These are phyloP conservation scores for Ophiocordyceps sinensis DNA, from an alignment of 2,329 filamentous ascomycete genomes.

Conservation along the genomic window DNA sequence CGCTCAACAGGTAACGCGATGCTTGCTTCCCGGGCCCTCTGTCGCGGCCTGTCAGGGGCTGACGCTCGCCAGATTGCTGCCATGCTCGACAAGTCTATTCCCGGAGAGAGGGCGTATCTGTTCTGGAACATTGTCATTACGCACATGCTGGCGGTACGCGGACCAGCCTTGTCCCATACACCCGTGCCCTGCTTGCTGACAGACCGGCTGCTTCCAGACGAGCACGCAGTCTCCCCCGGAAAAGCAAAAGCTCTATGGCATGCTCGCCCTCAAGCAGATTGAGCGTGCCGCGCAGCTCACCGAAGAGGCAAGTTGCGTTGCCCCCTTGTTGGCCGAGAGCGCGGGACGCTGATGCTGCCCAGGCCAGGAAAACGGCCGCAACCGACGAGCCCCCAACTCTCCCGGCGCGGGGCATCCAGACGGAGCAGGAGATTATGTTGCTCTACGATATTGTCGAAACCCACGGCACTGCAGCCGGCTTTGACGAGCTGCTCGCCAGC, in stretches of 20 bases:
- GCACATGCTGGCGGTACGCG: conserved; percentile 34
- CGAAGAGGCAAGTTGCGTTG: conserved; percentile 21
- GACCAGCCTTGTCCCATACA: background rate
- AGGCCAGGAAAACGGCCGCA: conserved; percentile 9
- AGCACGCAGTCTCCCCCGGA: conserved; percentile 30
- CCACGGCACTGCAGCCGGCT: conserved; percentile 27
- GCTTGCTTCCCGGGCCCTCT: background rate
- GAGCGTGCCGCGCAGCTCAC: conserved; percentile 32
- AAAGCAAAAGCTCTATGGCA: conserved; percentile 36
- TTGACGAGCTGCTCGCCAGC: conserved; percentile 22
- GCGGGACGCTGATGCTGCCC: background rate
- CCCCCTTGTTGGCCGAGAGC: background rate
- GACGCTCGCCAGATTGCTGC: conserved; percentile 32
- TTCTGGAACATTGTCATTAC: conserved; percentile 42
- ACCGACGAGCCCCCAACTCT: conserved; percentile 7
- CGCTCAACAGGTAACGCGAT: conserved; percentile 36
- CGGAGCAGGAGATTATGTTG: conserved; percentile 35
- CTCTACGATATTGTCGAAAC: conserved; percentile 31
- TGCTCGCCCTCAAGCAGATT: conserved; percentile 34
- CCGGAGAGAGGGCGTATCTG: conserved; percentile 31
- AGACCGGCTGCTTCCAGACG: conserved; percentile 15
- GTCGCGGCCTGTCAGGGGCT: background rate
- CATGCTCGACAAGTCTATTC: conserved; percentile 34
- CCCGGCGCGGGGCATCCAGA: conserved; percentile 20
- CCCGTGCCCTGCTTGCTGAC: background rate